Base-by-base conservation (phyloP, 2,329 filamentous ascomycete genomes). In the Sordariomycetes sp. region DNA sequence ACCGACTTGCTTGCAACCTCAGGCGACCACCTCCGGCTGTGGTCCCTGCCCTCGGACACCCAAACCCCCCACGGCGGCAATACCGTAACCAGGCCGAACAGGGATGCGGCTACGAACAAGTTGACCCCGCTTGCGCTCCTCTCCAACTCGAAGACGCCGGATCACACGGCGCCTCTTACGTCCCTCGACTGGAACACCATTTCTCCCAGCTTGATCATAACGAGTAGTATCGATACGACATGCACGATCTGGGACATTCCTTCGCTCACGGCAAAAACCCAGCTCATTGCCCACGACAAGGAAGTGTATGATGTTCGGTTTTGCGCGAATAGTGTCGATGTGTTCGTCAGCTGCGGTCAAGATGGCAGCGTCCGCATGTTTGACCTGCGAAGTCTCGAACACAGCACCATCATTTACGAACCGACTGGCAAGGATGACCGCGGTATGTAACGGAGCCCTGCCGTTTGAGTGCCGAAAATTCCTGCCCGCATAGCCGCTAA, bases 241-340 rank as follows among this genome's bases (percentile, higher is more conserved):
- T 99, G 94, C 74, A 99, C 94, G 4, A 99, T 99, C 64, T 99
- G 94, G 94, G 94, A 99, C 70, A 99, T 99, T 59, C 94, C 94
- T 3, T 97, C 94, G 1, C 78, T 99, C 62, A 99, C 94, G 0
- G 94, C 94, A 57, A 99, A 99, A 75, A 99, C 94, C 1, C 94
- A 99, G 71, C 78, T 99, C 53, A 99, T 99, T 72, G 94, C 94
- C 22, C 94, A 99, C 71, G 94, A 99, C 74, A 97, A 97, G 72
- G 94, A 99, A 72, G 94, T 99, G 6, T 99, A 96, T 67, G 94
- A 99, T 70, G 94, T 99, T 54, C 86, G 94, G 22, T 99, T 99
- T 74, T 99, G 94, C 74, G 94, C 94, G 54, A 94, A 96, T 65
- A 97, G 91, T 65, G 90, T 96, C n/a, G 94, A 99, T 67, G 92